Conservation (phyloP, 2,329 filamentous ascomycete genomes). For the Teratosphaeria viscida region DNA sequence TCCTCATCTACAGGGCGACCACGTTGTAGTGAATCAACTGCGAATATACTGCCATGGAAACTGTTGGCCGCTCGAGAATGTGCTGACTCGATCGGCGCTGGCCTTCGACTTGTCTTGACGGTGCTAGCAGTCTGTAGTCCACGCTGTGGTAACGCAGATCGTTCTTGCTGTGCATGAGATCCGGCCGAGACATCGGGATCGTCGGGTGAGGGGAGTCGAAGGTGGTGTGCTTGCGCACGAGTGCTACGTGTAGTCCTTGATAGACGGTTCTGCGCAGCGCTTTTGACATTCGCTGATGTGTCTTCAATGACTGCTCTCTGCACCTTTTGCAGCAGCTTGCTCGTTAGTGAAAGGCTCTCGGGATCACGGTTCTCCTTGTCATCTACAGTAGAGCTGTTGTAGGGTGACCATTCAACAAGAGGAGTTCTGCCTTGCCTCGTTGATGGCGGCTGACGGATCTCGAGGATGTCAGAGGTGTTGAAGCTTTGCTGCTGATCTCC, state of each 20-base stretch:
- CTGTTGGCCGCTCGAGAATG: neutral
- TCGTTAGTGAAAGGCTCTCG: conserved; percentile 9
- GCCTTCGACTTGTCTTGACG: neutral
- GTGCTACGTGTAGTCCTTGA: neutral
- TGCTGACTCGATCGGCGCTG: neutral
- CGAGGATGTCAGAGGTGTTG: conserved; percentile 17
- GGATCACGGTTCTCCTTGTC: conserved; percentile 12
- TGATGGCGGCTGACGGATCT: conserved; percentile 1
- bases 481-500: neutral
- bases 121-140: neutral
- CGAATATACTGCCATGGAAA: too few species aligned
- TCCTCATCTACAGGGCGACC: conserved; percentile 2
- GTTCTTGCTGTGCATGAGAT: neutral
- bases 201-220: neutral
- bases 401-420: neutral
- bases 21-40: neutral
- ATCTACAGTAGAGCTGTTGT: neutral
- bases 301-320: neutral
- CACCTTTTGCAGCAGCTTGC: conserved; percentile 11
- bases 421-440: neutral
- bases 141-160: neutral
- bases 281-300: neutral
- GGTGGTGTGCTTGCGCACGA: neutral
- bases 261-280: neutral
- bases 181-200: neutral